A percentile compares a stretch with the other conserved stretches of the same genome.
phyloP scores from a whole-genome alignment of 345 rosid species.

The Corchorus olitorius region DNA sequence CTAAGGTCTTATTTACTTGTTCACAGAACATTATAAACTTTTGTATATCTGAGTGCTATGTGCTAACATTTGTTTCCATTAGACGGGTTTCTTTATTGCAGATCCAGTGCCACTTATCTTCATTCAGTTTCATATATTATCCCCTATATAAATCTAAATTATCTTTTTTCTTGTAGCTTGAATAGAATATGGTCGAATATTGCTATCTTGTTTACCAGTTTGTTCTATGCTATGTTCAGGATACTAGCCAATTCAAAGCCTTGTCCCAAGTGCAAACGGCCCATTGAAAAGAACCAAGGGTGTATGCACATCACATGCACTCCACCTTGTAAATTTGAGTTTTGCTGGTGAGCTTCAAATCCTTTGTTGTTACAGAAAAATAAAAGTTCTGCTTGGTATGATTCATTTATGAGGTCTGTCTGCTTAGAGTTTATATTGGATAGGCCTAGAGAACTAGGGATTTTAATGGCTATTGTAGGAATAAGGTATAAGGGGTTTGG shows the following conservation, averaged over 20 bases:
- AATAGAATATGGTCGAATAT: neutral
- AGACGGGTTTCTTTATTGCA: neutral
- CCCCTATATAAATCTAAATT: neutral
- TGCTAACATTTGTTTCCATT: neutral
- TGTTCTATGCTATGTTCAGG: neutral
- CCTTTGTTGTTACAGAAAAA: no score
- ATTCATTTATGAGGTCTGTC: neutral
- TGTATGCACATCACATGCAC: conserved; percentile 94
- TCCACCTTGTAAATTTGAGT: conserved; percentile 70
- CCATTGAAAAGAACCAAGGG: conserved; percentile 78
- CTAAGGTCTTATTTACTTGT: neutral
- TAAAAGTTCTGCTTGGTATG: neutral
- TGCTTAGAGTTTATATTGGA: neutral
- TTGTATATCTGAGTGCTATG: neutral
- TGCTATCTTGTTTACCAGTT: no score
- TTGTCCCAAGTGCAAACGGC: conserved; percentile 79
- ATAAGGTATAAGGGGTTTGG: neutral
- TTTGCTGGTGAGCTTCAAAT: conserved; percentile 46
- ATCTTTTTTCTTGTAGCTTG: neutral
- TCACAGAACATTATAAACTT: neutral
- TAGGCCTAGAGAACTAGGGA: conserved; percentile 94
- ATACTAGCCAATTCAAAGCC: conserved; percentile 74
- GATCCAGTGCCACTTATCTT: neutral
- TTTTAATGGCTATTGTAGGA: conserved; percentile 75
- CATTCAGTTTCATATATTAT: neutral